phyloP scores from a whole-genome alignment of 768 basidiomycete species.

The Hygrophorus pudorinus region DNA sequence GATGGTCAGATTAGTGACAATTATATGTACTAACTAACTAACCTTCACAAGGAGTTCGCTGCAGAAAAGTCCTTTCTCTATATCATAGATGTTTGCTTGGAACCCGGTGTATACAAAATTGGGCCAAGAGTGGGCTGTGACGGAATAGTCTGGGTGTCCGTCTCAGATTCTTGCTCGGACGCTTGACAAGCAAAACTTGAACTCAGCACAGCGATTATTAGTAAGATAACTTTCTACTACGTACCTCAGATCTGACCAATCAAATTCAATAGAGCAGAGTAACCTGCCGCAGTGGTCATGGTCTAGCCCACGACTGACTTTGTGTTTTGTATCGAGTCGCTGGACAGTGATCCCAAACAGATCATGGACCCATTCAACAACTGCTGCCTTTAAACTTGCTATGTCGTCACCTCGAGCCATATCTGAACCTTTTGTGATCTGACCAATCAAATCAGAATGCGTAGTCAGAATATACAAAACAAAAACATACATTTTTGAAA shows the following conservation, averaged over 20 bases:
- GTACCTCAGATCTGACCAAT: conserved; percentile 13
- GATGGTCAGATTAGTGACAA: not conserved
- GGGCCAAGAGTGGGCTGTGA: conserved; percentile 9
- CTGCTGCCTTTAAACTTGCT: conserved; percentile 1
- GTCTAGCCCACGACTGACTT: conserved; percentile 11
- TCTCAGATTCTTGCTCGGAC: conserved; percentile 6
- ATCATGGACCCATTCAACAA: conserved; percentile 6
- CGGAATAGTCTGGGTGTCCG: conserved; percentile 6
- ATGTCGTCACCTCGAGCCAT: conserved; percentile 9
- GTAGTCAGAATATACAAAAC: too few species aligned
- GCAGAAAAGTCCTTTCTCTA: conserved; percentile 8
- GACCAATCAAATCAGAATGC: not conserved
- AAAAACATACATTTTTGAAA: not conserved
- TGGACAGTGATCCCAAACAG: not conserved
- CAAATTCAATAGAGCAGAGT: conserved; percentile 12
- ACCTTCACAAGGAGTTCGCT: conserved; percentile 9
- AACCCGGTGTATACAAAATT: conserved; percentile 4
- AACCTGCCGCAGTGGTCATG: conserved; percentile 10
- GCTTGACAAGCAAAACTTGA: not conserved
- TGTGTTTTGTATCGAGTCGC: not conserved
- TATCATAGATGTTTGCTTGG: not conserved
- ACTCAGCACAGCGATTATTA: not conserved
- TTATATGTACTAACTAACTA: not conserved
- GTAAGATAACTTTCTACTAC: not conserved
- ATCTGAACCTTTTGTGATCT: conserved; percentile 1